phyloP scores from a whole-genome alignment of 192 early-diverging fungal genomes.

The Coemansia sp. region DNA sequence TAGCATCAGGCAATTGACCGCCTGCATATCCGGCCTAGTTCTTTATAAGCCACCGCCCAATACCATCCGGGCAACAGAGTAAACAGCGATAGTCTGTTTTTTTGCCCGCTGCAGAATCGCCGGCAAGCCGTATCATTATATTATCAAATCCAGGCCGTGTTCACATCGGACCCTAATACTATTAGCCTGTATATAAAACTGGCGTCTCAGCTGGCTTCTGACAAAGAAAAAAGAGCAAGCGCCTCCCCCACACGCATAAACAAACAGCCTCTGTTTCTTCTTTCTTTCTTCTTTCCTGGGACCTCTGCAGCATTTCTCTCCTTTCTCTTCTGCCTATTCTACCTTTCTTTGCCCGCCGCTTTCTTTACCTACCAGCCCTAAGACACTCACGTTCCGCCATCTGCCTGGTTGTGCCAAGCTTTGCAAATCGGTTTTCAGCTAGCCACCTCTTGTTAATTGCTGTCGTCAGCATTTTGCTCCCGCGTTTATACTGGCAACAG shows the following conservation, averaged over 20 bases:
- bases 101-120: not conserved
- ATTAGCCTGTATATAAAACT: constrained; percentile 1
- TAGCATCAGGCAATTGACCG: not conserved
- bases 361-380: not conserved
- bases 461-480: not conserved
- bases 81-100: not conserved
- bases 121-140: not conserved
- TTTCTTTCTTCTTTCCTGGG: not conserved
- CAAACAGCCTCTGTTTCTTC: not conserved
- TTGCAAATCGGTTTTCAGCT: not conserved
- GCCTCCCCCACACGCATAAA: constrained; percentile 1
- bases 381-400: not conserved
- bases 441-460: not conserved
- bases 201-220: not conserved
- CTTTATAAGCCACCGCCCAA: not conserved
- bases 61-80: not conserved
- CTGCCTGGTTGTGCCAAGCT: not conserved
- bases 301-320: not conserved
- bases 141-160: not conserved
- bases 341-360: not conserved
- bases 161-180: not conserved
- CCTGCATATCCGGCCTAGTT: not conserved
- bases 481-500: not conserved
- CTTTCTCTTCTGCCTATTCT: not conserved
- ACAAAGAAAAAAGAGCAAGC: not conserved